Percentiles rank a stretch among this genome's conserved stretches.
Evolutionary conservation across 805 yeast species (phyloP).

Genomic region (Candida schatavii): DNA sequence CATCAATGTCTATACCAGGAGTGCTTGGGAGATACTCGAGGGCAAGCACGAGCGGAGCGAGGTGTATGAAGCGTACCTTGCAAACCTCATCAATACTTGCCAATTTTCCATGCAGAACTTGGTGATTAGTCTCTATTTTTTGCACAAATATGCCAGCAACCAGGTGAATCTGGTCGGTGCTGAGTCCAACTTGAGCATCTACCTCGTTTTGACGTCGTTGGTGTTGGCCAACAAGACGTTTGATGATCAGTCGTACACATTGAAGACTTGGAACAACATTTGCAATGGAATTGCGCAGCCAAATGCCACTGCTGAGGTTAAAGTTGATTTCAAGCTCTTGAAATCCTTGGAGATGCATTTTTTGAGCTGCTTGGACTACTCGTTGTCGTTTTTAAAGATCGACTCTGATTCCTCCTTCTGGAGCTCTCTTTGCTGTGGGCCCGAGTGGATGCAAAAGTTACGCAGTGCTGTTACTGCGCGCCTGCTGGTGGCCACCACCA

Average conservation of each 20-base stretch:
- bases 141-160: slow-evolving; percentile 18
- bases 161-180: slow-evolving; percentile 5
- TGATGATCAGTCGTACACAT: slow-evolving; percentile 50
- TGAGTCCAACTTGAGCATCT: slow-evolving; percentile 13
- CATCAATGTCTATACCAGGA: slow-evolving; percentile 1
- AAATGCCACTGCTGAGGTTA: slow-evolving; percentile 7
- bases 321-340: slow-evolving; percentile 21
- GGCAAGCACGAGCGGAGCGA: background rate
- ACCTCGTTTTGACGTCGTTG: slow-evolving; percentile 23
- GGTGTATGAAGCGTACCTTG: slow-evolving; percentile 9
- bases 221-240: slow-evolving; percentile 39
- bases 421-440: slow-evolving; percentile 11
- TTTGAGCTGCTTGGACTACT: slow-evolving; percentile 23
- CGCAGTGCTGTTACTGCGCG: background rate
- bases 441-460: slow-evolving; percentile 1
- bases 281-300: slow-evolving; percentile 14
- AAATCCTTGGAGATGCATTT: slow-evolving; percentile 28
- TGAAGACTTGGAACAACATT: slow-evolving; percentile 47
- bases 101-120: slow-evolving; percentile 22
- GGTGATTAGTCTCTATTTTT: slow-evolving; percentile 22
- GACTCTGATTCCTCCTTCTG: slow-evolving; percentile 22
- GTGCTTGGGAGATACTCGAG: slow-evolving; percentile 2
- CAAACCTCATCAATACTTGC: slow-evolving; percentile 16
- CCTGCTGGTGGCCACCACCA: slow-evolving; percentile 1
- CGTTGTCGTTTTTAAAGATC: slow-evolving; percentile 22